Conservation (phyloP, 208 protist species). For the Angomonas desouzai region DNA sequence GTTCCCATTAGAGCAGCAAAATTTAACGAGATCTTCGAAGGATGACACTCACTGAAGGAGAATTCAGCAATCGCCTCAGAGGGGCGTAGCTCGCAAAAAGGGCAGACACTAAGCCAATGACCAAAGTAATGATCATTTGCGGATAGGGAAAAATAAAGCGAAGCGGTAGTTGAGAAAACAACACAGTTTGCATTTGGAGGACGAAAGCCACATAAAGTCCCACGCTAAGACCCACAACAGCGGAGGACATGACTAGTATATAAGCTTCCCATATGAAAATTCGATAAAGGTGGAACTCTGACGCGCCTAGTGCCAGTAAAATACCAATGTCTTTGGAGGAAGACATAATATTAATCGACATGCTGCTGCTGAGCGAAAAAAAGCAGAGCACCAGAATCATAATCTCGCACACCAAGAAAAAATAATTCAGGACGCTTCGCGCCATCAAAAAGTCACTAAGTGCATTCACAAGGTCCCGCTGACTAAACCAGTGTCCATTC, state of each 20-base stretch:
- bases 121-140: constrained; percentile 53
- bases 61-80: constrained; percentile 35
- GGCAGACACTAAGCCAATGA: constrained; percentile 40
- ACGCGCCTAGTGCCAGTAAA: constrained; percentile 88
- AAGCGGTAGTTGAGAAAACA: constrained; percentile 90
- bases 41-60: constrained; percentile 65
- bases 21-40: constrained; percentile 32
- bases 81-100: constrained; percentile 56
- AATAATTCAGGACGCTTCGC: constrained; percentile 71
- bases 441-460: constrained; percentile 39
- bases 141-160: constrained; percentile 89
- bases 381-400: constrained; percentile 93
- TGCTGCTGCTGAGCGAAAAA: constrained; percentile 91
- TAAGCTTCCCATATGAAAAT: constrained; percentile 96
- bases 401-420: constrained; percentile 87
- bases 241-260: constrained; percentile 87
- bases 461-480: constrained; percentile 19
- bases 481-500: neutral
- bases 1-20: neutral
- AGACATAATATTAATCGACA: constrained; percentile 91
- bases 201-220: constrained; percentile 88
- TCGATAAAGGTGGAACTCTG: constrained; percentile 65
- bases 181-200: constrained; percentile 84
- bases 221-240: constrained; percentile 88
- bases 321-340: constrained; percentile 95